These are phyloP conservation scores for Myxozyma kluyveri DNA, from an alignment of 805 yeast genomes.

Conservation along the genomic window DNA sequence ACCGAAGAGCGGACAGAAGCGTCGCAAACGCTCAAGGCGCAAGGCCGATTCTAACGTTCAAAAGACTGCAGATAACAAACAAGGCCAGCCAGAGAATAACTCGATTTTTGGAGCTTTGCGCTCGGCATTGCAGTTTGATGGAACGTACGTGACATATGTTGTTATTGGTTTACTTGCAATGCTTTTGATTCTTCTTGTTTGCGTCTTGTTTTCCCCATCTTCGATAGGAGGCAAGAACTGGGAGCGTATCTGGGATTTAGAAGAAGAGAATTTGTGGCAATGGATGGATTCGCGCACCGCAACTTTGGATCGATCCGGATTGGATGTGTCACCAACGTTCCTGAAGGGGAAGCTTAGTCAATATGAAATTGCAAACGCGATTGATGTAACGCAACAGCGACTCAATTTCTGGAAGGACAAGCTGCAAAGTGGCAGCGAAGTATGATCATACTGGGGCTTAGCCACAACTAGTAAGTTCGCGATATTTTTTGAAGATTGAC, in stretches of 20 bases:
- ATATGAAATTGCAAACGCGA: constrained; percentile 50
- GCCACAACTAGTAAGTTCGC: no score
- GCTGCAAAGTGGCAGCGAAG: constrained; percentile 8
- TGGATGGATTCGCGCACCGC: constrained; percentile 52
- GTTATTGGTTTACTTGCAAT: constrained; percentile 6
- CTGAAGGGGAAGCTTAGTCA: constrained; percentile 27
- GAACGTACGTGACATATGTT: constrained; percentile 14
- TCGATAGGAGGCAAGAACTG: constrained; percentile 1
- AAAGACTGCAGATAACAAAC: not conserved
- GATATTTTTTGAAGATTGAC: no score
- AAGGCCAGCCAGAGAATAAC: not conserved
- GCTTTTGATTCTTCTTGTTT: not conserved
- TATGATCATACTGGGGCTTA: no score
- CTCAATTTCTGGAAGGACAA: constrained; percentile 34
- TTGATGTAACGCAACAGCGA: constrained; percentile 46
- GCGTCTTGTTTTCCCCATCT: no score
- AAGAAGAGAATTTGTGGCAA: constrained; percentile 66
- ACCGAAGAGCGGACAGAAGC: constrained; percentile 14
- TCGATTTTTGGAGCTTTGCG: not conserved
- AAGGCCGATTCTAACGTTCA: constrained; percentile 1
- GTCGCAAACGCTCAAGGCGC: constrained; percentile 20
- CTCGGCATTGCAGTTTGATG: constrained; percentile 8
- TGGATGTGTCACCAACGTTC: constrained; percentile 1
- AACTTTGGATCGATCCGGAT: not conserved
- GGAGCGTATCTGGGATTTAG: constrained; percentile 31